Conservation (phyloP, 495 filamentous ascomycete species). For the Penicillium cosmopolitanum region DNA sequence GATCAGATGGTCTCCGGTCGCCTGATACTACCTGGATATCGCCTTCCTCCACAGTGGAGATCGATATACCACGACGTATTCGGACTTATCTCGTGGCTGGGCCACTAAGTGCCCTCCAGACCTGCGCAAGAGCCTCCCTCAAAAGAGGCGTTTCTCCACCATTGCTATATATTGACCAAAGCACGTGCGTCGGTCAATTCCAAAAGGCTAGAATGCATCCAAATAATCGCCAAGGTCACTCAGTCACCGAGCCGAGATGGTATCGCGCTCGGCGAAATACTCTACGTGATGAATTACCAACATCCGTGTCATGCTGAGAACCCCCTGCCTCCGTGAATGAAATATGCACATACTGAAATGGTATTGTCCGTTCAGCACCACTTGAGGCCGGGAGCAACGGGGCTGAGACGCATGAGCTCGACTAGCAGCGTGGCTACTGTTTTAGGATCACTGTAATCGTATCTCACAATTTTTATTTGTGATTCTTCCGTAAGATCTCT, state of each 20-base stretch:
- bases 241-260: conserved; percentile 16
- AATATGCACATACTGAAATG: conserved; percentile 16
- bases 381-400: conserved; percentile 12
- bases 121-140: conserved; percentile 50
- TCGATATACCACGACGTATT: conserved; percentile 19
- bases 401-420: conserved; percentile 17
- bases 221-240: conserved; percentile 18
- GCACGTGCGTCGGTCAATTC: conserved; percentile 29
- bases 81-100: conserved; percentile 8
- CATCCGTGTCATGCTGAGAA: conserved; percentile 6
- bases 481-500: conserved; percentile 4
- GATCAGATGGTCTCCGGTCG: neutral
- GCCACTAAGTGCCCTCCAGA: conserved; percentile 38
- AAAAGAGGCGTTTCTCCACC: conserved; percentile 50
- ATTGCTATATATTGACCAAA: conserved; percentile 43
- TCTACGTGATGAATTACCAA: conserved; percentile 12
- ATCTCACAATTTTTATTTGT: conserved; percentile 7
- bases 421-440: conserved; percentile 11
- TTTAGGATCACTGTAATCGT: conserved; percentile 13
- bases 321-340: conserved; percentile 10
- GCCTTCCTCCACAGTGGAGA: conserved; percentile 13
- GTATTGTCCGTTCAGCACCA: conserved; percentile 19
- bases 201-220: conserved; percentile 27
- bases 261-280: conserved; percentile 12
- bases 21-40: neutral